phyloP scores from a whole-genome alignment of 345 rosid genomes.

The Lepidium aucheri region DNA sequence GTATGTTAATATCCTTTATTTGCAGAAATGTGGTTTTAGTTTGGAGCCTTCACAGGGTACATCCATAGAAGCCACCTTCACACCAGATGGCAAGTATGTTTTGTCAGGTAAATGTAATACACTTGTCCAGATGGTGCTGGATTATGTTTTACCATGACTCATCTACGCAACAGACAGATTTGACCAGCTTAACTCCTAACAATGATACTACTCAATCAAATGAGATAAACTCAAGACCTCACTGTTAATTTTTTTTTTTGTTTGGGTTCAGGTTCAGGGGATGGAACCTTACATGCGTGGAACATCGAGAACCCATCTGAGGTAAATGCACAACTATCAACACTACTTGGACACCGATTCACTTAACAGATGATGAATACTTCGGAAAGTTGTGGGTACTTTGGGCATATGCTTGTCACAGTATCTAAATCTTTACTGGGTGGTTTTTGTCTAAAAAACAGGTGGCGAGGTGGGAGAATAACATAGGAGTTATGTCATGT shows the following conservation, averaged over 20 bases:
- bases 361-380: background rate
- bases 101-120: constrained; percentile 59
- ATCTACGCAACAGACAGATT: background rate
- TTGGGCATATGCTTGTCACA: background rate
- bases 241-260: background rate
- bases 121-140: background rate
- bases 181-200: background rate
- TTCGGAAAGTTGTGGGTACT: background rate
- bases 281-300: constrained; percentile 91
- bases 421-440: background rate
- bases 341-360: background rate
- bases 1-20: background rate
- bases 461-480: constrained; percentile 78
- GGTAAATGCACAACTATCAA: constrained; percentile 35
- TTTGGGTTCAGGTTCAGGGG: constrained; percentile 68
- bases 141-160: background rate
- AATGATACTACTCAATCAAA: background rate
- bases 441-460: constrained; percentile 1
- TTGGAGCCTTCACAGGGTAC: constrained; percentile 83
- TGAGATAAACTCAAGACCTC: background rate
- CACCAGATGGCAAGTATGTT: constrained; percentile 95
- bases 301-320: constrained; percentile 61
- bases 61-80: constrained; percentile 77
- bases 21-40: constrained; percentile 86
- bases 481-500: constrained; percentile 72